Conservation (phyloP, 106 monocot genomes). For the Agapanthus africanus region DNA sequence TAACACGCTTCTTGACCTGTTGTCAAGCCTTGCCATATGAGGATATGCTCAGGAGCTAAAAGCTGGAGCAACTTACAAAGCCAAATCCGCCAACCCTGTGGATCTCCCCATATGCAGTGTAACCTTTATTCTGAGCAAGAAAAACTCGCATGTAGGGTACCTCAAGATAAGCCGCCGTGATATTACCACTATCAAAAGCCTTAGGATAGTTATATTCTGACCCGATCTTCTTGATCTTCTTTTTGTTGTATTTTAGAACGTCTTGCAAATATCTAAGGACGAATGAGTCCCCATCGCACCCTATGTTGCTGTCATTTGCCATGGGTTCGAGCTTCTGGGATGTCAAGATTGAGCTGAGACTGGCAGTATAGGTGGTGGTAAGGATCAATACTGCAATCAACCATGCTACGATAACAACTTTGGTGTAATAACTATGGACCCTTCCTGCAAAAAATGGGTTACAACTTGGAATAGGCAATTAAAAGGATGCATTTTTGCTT, state of each 20-base stretch:
- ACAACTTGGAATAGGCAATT: no score
- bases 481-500: no score
- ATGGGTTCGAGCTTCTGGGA: conserved; percentile 15
- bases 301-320: neutral
- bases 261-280: conserved; percentile 10
- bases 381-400: conserved; percentile 19
- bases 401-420: conserved; percentile 16
- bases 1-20: no score
- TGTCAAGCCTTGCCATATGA: no score
- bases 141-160: conserved; percentile 20
- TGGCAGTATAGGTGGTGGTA: conserved; percentile 13
- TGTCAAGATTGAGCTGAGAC: conserved; percentile 17
- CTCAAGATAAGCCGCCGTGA: conserved; percentile 17
- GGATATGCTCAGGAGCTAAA: no score
- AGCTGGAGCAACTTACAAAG: no score
- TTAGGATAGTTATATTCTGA: neutral
- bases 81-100: conserved; percentile 12
- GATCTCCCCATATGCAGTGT: conserved; percentile 17
- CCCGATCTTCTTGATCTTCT: neutral
- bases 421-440: conserved; percentile 18
- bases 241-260: neutral
- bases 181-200: conserved; percentile 11
- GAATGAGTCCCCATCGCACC: conserved; percentile 11
- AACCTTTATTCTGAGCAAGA: conserved; percentile 10
- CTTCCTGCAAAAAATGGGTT: conserved; percentile 4